Conservation (phyloP, 306 rosid species). For the Quillaja saponaria region DNA sequence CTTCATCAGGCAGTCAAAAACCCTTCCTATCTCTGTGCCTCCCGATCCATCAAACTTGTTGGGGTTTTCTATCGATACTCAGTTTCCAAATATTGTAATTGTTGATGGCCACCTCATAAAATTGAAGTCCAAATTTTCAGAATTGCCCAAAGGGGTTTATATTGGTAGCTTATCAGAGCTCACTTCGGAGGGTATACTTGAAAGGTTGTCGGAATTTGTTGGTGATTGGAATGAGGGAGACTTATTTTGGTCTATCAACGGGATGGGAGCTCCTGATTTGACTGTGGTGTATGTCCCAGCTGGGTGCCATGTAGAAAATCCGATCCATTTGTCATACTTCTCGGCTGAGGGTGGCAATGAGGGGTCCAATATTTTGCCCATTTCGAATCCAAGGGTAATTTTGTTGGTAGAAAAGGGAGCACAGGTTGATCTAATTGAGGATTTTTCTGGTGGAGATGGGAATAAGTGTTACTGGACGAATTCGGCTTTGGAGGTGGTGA, state of each 20-base stretch:
- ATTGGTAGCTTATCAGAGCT: slow-evolving; percentile 58
- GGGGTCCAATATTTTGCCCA: slow-evolving; percentile 44
- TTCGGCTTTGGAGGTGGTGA: slow-evolving; percentile 67
- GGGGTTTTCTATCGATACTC: slow-evolving; percentile 12
- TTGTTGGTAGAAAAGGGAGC: slow-evolving; percentile 82
- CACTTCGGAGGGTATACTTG: slow-evolving; percentile 31
- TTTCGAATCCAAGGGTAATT: slow-evolving; percentile 87
- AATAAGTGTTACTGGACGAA: slow-evolving; percentile 67
- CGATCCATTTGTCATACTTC: slow-evolving; percentile 58
- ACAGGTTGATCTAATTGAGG: slow-evolving; percentile 72
- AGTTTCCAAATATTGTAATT: slow-evolving; percentile 47
- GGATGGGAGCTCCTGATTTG: slow-evolving; percentile 83
- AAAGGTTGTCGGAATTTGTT: slow-evolving; percentile 49
- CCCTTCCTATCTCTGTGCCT: slow-evolving; percentile 56
- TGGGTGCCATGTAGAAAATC: slow-evolving; percentile 60
- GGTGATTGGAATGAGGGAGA: slow-evolving; percentile 43
- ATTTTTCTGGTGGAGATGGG: slow-evolving; percentile 47
- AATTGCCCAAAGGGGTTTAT: slow-evolving; percentile 58
- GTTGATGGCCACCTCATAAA: slow-evolving; percentile 52
- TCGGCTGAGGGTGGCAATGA: slow-evolving; percentile 41
- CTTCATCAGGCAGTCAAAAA: slow-evolving; percentile 62
- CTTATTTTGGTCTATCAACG: slow-evolving; percentile 92
- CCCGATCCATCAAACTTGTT: slow-evolving; percentile 19
- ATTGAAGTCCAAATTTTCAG: slow-evolving; percentile 32
- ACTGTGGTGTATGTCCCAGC: slow-evolving; percentile 74